Conservation (phyloP, 345 rosid species). For the Melaleuca alternifolia region DNA sequence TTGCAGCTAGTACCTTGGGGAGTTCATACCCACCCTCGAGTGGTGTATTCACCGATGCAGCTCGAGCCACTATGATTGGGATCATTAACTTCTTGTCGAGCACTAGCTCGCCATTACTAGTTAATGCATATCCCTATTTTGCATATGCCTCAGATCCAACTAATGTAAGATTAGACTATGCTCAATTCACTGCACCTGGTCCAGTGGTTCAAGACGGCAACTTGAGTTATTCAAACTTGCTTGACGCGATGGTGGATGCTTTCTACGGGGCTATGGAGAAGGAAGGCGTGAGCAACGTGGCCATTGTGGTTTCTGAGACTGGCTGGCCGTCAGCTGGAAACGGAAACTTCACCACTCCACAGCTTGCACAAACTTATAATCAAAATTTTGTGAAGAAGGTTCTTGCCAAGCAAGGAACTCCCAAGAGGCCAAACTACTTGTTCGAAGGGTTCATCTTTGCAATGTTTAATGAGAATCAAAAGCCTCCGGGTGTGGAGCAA, state of each 20-base stretch:
- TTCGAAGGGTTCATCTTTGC: conserved; percentile 13
- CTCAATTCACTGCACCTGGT: not conserved
- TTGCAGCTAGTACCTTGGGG: not conserved
- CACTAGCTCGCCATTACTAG: conserved; percentile 16
- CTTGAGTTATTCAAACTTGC: conserved; percentile 11
- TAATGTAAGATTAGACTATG: conserved; percentile 14
- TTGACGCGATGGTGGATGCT: conserved; percentile 26
- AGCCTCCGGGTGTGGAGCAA: not conserved
- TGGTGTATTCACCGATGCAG: not conserved
- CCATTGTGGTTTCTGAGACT: not conserved
- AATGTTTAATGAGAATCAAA: conserved; percentile 22
- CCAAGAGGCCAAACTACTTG: conserved; percentile 2
- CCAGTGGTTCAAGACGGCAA: conserved; percentile 11
- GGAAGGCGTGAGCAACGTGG: not conserved
- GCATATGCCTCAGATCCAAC: conserved; percentile 12
- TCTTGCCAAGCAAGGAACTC: conserved; percentile 14
- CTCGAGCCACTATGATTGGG: not conserved
- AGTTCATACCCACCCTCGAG: not conserved
- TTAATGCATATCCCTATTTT: conserved; percentile 29
- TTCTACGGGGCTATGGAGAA: conserved; percentile 20
- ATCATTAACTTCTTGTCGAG: not conserved
- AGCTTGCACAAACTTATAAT: conserved; percentile 3
- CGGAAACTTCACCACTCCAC: not conserved
- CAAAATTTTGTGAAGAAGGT: not conserved
- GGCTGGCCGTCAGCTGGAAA: not conserved